Base-by-base conservation (phyloP, 768 basidiomycete genomes). In the Leccinum ochraceum region DNA sequence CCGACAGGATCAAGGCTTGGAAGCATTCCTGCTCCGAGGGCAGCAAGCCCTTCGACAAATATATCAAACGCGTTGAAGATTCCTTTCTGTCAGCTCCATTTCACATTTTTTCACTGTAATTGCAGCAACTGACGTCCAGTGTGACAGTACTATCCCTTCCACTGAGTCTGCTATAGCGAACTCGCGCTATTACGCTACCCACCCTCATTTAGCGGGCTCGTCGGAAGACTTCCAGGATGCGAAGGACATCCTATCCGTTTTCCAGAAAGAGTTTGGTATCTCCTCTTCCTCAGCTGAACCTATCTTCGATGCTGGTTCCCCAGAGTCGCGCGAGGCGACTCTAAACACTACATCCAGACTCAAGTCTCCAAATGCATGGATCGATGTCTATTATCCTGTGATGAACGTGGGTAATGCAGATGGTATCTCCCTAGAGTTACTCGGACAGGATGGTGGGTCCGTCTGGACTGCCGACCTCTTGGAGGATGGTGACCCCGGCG, bases 331-430 rank as follows among this genome's bases (percentile, higher is more conserved):
- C 56, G 79, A 83, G 50, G 84, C 90, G 5, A 93, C 90, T 0
- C 77, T 90, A 16, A 71, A 73, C 20, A 76, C 85, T 46, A 83
- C 84, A 0, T 71, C 78, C 28, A 77, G 76, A 5, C 76, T 81
- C 42, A 74, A 67, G 32, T 74, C 71, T 26, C 88, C 89, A 3
- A 81, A 77, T 1, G 90, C 88, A 59, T 94, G 92, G 92, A 86
- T 94, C 60, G 91, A 94, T 65, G 81, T 83, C 39, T 97, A 98
- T 74, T 96, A 90, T 74, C 94, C 95, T 2, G 80, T 94, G 46
- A 76, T 96, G 77, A 93, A 96, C 74, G 89, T 85, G 0, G 73
- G 66, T 14, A 71, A 67, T 24, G 86, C 92, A 1, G 77, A 88
- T 7, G 83, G 88, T 56, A 83, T 86, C 54, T 82, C 81, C 60